Percentiles rank a stretch among this genome's conserved stretches.
phyloP scores from a whole-genome alignment of 2,329 filamentous ascomycete species.

The Drechslerella dactyloides region DNA sequence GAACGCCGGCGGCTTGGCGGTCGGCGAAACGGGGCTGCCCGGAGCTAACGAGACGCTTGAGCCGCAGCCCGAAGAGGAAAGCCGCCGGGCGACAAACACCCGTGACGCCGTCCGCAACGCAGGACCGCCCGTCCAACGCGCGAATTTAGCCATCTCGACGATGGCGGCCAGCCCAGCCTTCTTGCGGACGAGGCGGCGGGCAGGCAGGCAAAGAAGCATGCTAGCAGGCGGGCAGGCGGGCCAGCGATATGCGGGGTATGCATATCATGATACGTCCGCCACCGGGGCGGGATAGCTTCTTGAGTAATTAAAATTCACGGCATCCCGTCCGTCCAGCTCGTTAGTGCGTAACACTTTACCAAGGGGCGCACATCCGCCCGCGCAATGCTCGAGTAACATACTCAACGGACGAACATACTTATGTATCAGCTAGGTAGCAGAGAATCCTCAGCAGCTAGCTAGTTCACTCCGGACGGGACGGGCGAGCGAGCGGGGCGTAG shows the following conservation, averaged over 20 bases:
- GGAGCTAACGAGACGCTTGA: too few relatives aligned
- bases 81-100: too few relatives aligned
- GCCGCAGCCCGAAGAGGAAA: constrained; percentile 13
- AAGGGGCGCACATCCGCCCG: neutral
- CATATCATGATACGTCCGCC: constrained; percentile 52
- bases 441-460: too few relatives aligned
- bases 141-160: constrained; percentile 49
- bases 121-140: constrained; percentile 6
- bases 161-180: constrained; percentile 2
- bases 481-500: constrained; percentile 10
- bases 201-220: too few relatives aligned
- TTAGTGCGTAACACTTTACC: too few relatives aligned
- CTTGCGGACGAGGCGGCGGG: too few relatives aligned
- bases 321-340: neutral
- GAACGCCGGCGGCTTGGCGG: constrained; percentile 9
- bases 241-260: constrained; percentile 47
- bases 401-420: too few relatives aligned
- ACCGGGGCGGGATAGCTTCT: constrained; percentile 31
- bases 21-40: neutral
- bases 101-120: neutral
- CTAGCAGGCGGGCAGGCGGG: constrained; percentile 1
- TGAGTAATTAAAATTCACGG: constrained; percentile 12
- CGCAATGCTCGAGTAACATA: neutral
- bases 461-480: constrained; percentile 11
- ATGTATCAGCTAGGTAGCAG: too few relatives aligned